Base-by-base conservation (phyloP, 306 rosid species). In the Quillaja saponaria region DNA sequence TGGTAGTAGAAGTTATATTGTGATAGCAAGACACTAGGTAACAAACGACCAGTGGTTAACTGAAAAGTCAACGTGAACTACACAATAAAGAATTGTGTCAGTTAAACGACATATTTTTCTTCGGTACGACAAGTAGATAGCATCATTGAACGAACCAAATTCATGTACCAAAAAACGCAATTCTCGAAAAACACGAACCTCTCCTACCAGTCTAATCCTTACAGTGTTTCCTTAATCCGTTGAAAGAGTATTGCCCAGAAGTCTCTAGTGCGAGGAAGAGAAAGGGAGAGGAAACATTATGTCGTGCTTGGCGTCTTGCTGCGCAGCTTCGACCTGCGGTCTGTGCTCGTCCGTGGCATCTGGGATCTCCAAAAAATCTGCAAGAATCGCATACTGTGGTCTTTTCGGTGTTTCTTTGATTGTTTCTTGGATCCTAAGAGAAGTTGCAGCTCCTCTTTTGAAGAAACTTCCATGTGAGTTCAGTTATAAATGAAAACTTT, bases 371-470 rank as follows among this genome's bases (percentile, higher is more conserved):
- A 86, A 78, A 40, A 78, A 63, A 71, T 92, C 99, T 0, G 97
- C 99, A 3, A 74, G 99, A 40, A 75, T 92, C 65, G 99, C 87
- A 50, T 92, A 92, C 68, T 92, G 99, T 69, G 84, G 82, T 39
- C 83, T 92, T 61, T 92, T 92, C 58, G 99, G 99, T 13, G 69
- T 66, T 1, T 92, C 95, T 61, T 84, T 87, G 20, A 59, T 92
- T 28, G 68, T 81, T 64, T 83, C 99, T 6, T 92, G 99, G 99
- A 68, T 92, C 71, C 80, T 92, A 66, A 80, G 99, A 65, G 96
- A 92, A 80, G 74, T 89, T 60, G 99, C 70, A 13, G 84, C 91
- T 70, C 95, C 99, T 77, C 75, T 92, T 7, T 51, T 89, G 82
- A 80, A 83, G 91, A 83, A 92, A 68, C 55, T 92, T 55, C 88